phyloP scores from a whole-genome alignment of 257 asterid species.

The Capsicum baccatum region DNA sequence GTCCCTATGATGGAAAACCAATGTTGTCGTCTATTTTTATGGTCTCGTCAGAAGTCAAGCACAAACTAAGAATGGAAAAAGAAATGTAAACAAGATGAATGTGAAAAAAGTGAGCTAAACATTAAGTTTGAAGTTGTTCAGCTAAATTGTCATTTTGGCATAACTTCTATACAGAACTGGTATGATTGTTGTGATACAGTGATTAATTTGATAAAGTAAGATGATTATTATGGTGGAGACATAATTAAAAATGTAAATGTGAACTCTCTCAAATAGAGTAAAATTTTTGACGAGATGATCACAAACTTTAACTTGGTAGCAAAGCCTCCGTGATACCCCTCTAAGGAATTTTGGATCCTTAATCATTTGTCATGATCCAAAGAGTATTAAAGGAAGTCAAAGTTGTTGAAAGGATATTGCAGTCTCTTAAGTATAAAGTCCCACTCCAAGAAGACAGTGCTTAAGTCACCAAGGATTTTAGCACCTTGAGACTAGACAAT shows the following conservation, averaged over 20 bases:
- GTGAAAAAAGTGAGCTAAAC: background rate
- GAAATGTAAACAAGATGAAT: background rate
- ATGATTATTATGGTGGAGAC: background rate
- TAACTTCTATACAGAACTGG: background rate
- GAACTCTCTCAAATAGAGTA: background rate
- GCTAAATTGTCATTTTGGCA: background rate
- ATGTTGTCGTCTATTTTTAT: background rate
- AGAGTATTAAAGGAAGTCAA: no score
- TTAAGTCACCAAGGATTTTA: no score
- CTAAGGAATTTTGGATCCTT: no score
- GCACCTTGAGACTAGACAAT: no score
- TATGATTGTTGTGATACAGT: background rate
- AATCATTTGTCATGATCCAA: no score
- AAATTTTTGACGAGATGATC: no score
- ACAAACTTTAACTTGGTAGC: no score
- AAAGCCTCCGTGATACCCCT: no score
- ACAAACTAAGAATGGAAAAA: background rate
- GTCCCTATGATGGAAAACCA: background rate
- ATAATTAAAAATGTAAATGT: background rate
- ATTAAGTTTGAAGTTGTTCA: background rate
- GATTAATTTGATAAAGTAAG: background rate
- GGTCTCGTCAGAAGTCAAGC: background rate
- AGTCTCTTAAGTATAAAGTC: no score
- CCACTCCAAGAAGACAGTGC: no score
- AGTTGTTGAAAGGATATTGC: no score